Percentiles rank a stretch among this genome's conserved stretches.
Evolutionary conservation across 2,329 filamentous ascomycete species (phyloP).

Genomic region (Colletotrichum gigasporum): DNA sequence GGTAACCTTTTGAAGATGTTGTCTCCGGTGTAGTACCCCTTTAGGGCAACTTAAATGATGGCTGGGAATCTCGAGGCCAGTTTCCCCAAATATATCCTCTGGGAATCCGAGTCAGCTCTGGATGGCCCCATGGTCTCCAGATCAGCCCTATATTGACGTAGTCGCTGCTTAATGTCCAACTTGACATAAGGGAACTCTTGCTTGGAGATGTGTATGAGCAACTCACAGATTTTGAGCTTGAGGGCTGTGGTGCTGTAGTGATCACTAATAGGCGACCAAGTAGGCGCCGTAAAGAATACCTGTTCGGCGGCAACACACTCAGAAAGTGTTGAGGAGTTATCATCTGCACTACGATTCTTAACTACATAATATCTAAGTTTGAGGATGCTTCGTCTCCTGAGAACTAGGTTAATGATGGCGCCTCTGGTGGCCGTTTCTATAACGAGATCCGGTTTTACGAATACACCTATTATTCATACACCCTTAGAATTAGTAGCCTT

Average conservation of each 20-base stretch:
- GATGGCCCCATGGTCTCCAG: constrained; percentile 44
- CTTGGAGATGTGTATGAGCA: constrained; percentile 52
- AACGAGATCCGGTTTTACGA: constrained; percentile 70
- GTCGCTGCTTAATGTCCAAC: constrained; percentile 3
- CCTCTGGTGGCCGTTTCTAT: constrained; percentile 48
- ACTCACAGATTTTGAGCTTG: constrained; percentile 43
- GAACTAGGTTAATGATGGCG: constrained; percentile 51
- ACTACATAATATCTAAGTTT: constrained; percentile 60
- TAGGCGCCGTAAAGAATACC: constrained; percentile 46
- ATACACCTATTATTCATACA: constrained; percentile 53
- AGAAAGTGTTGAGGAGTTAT: constrained; percentile 41
- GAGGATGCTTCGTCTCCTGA: constrained; percentile 50
- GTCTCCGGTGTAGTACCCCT: too few relatives aligned
- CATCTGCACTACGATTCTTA: constrained; percentile 56
- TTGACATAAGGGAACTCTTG: constrained; percentile 19
- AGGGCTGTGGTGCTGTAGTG: constrained; percentile 47
- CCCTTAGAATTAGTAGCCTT: constrained; percentile 49
- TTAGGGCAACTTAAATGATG: too few relatives aligned
- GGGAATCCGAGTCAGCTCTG: constrained; percentile 35
- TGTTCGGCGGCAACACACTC: constrained; percentile 45
- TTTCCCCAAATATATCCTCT: too few relatives aligned
- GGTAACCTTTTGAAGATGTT: too few relatives aligned
- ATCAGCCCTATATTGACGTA: background rate
- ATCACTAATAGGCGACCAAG: constrained; percentile 48
- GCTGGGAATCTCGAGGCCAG: too few relatives aligned